Evolutionary conservation across 805 yeast genomes (phyloP).

Genomic region (Yarrowia sp.): DNA sequence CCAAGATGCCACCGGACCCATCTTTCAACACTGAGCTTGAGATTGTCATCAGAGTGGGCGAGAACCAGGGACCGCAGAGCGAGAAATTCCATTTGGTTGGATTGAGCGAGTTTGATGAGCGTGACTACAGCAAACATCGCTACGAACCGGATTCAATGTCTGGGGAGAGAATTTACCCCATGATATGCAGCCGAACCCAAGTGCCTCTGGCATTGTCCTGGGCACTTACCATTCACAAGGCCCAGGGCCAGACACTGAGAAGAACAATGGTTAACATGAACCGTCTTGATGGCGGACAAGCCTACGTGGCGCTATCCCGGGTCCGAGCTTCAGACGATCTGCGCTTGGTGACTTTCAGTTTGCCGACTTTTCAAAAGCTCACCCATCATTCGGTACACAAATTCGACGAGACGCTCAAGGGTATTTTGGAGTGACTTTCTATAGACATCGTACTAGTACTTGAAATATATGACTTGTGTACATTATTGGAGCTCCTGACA

Average conservation of each 20-base stretch:
- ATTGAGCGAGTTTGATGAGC: not conserved
- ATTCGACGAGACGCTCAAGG: not conserved
- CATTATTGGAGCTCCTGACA: no score
- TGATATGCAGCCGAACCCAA: conserved; percentile 53
- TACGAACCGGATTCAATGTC: no score
- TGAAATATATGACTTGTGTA: no score
- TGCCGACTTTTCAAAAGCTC: not conserved
- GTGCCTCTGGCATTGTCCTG: conserved; percentile 88
- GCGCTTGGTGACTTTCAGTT: not conserved
- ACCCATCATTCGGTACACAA: not conserved
- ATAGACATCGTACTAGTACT: not conserved
- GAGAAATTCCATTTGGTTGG: not conserved
- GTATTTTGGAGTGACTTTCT: not conserved
- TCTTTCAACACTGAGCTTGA: not conserved
- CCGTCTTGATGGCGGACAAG: conserved; percentile 85
- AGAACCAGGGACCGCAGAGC: not conserved
- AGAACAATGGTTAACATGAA: conserved; percentile 77
- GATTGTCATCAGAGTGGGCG: not conserved
- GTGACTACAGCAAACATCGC: not conserved
- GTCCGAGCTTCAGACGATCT: conserved; percentile 53
- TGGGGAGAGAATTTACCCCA: not conserved
- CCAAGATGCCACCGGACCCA: not conserved
- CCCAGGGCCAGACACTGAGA: conserved; percentile 90
- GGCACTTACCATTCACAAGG: conserved; percentile 94
- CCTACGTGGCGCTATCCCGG: conserved; percentile 93